Conservation (phyloP, 768 basidiomycete genomes). For the Clavulina sp. region DNA sequence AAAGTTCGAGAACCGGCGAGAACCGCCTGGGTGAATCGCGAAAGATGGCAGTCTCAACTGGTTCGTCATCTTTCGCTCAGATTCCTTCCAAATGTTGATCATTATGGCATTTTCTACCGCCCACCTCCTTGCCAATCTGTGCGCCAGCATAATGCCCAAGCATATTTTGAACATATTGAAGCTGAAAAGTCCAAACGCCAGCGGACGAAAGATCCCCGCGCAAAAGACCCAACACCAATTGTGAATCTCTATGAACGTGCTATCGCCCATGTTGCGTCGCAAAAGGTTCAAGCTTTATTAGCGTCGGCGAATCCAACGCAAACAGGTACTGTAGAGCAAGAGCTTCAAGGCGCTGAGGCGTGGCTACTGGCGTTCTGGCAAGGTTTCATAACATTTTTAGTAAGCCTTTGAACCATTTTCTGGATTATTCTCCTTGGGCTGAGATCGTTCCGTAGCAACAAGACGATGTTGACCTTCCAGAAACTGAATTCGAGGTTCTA, state of each 20-base stretch:
- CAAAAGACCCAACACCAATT: conserved; percentile 28
- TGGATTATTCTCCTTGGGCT: background rate
- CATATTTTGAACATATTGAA: conserved; percentile 43
- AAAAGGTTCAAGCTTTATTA: conserved; percentile 30
- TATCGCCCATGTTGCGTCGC: conserved; percentile 44
- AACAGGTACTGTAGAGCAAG: conserved; percentile 2
- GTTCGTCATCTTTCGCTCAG: conserved; percentile 23
- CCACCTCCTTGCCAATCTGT: background rate
- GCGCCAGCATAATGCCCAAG: conserved; percentile 23
- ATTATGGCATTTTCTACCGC: conserved; percentile 10
- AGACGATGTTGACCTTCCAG: conserved; percentile 22
- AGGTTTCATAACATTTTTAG: conserved; percentile 53
- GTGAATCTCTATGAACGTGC: conserved; percentile 51
- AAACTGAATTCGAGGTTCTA: conserved; percentile 25
- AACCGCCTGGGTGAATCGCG: conserved; percentile 45
- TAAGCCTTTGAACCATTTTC: conserved; percentile 20
- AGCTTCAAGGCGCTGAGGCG: conserved; percentile 30
- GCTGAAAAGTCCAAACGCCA: conserved; percentile 28
- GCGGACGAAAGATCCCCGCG: conserved; percentile 21
- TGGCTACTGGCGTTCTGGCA: conserved; percentile 48
- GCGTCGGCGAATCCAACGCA: conserved; percentile 24
- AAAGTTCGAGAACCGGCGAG: conserved; percentile 44
- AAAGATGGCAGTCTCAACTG: conserved; percentile 40
- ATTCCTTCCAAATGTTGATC: background rate
- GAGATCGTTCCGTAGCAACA: conserved; percentile 12